Evolutionary conservation across 345 rosid genomes (phyloP), one percentile per base, ranked within the genome.

Genomic region (Psidium friedrichsthalianum): DNA sequence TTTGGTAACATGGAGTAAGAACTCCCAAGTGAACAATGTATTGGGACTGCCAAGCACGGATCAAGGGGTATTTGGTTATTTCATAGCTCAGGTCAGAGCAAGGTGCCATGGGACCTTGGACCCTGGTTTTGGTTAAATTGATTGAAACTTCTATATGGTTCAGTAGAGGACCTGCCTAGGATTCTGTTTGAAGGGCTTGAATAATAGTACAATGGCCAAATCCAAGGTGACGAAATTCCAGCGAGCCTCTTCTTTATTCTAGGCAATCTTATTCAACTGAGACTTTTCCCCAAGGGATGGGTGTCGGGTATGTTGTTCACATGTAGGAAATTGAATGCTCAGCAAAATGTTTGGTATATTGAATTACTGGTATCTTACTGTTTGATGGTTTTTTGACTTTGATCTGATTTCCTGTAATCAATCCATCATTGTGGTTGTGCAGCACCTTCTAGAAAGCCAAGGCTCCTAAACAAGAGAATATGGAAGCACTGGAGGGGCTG

Each of bases 401-500:
- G 58, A 56, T 57, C 25, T 90, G 82, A 83, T 83, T 80, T 84
- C 57, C 87, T 16, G 20, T 64, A 64, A 64, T 64, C 74, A 27
- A 88, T 83, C 52, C 61, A 42, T 82, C 87, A 13, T 40, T 83
- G 27, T 84, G 81, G 84, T 83, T 27, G 82, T 51, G 82, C 89
- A 92, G 95, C 90, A 83, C 82, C 88, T 82, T 87, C 90, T 57
- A 91, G 89, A 94, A 90, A 90, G 51, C 85, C 90, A 95, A 94
- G 90, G 89, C 90, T 74, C 84, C 89, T 69, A 91, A 91, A 88
- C 91, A 87, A 88, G 94, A 92, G 29, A 69, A 81, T n/a, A 88
- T 87, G 49, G 95, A 90, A 89, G 90, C 91, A 85, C 82, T 89
- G 89, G 96, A 92, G 87, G 98, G 94, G 87, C 89, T 92, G 32